Conservation (phyloP, 495 filamentous ascomycete species). For the Aspergillus heteromorphus region DNA sequence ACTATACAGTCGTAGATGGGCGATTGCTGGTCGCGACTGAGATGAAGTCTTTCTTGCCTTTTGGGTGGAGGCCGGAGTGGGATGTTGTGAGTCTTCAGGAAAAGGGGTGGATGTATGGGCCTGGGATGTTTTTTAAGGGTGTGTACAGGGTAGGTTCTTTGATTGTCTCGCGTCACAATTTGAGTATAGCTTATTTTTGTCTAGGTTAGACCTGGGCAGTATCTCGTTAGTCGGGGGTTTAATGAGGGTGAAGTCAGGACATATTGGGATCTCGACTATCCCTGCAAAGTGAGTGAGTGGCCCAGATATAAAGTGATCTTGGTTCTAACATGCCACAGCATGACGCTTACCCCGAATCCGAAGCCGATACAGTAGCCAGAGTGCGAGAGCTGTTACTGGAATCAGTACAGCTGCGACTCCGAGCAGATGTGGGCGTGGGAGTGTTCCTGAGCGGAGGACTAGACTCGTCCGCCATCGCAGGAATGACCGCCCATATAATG, state of each 20-base stretch:
- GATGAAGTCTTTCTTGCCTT: constrained; percentile 40
- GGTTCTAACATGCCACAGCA: not conserved
- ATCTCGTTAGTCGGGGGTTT: constrained; percentile 16
- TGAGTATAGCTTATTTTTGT: not conserved
- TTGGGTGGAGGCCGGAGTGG: constrained; percentile 47
- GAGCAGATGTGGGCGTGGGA: constrained; percentile 49
- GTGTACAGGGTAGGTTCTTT: constrained; percentile 17
- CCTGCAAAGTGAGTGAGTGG: constrained; percentile 34
- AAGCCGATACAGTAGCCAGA: constrained; percentile 41
- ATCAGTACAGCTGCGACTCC: constrained; percentile 40
- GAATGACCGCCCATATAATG: constrained; percentile 45
- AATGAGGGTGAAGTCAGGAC: constrained; percentile 22
- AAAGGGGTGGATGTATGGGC: constrained; percentile 30
- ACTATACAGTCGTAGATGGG: constrained; percentile 55
- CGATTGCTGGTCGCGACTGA: constrained; percentile 53
- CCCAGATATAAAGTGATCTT: not conserved
- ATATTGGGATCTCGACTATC: constrained; percentile 48
- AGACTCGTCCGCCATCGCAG: constrained; percentile 47
- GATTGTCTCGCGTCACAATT: too few species aligned
- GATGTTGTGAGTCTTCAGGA: constrained; percentile 36
- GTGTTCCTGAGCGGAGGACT: constrained; percentile 50
- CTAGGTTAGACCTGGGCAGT: constrained; percentile 17
- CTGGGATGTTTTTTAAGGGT: constrained; percentile 41
- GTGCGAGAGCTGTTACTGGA: constrained; percentile 42
- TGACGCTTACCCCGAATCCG: constrained; percentile 23